Base-by-base conservation (phyloP, 1,139 yeast species). In the Suhomyces ambrosiae region DNA sequence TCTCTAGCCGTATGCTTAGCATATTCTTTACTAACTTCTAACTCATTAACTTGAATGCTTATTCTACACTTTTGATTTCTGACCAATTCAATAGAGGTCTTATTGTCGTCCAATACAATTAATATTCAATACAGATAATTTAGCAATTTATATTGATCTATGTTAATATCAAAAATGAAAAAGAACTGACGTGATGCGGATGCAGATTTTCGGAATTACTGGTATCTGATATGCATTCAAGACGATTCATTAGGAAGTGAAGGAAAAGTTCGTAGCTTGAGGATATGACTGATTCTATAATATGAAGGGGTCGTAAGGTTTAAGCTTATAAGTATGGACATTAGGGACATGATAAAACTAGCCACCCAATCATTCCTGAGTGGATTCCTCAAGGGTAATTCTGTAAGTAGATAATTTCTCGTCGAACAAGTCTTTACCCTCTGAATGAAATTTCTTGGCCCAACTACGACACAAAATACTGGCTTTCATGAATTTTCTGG, bases 401-500 rank as follows among this genome's bases (percentile, higher is more conserved):
- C 46, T 40, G 28, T 50, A 52, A 14, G 54, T 50, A 30, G 46
- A 43, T 33, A 50, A 42, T 30, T 38, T 38, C 36, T 47, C 53
- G 32, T 50, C 54, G 32, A 49, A 49, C 32, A 50, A 44, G 37
- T 50, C 52, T 18, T 48, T 50, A 14, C 47, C 45, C 28, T 48
- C 52, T 24, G 68, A 59, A 25, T 65, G 63, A 39, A 75, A 67
- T 50, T 77, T 74, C 61, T 85, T 83, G 37, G 95, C 96, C 97
- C 97, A 90, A 57, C 84, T 86, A 54, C 96, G 80, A 47, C 96
- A 88, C 45, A 87, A 71, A 22, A 87, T 77, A 39, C 95, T 84
- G 19, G 95, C 97, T 62, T 87, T 87, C 87, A 92, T 83, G 58
- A 85, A 89, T 58, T 88, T 82, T 58, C 92, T 81, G 27, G 94